These are phyloP conservation scores for Mycosarcoma mackinlayi DNA, from an alignment of 1,284 basidiomycete species.

Conservation along the genomic window DNA sequence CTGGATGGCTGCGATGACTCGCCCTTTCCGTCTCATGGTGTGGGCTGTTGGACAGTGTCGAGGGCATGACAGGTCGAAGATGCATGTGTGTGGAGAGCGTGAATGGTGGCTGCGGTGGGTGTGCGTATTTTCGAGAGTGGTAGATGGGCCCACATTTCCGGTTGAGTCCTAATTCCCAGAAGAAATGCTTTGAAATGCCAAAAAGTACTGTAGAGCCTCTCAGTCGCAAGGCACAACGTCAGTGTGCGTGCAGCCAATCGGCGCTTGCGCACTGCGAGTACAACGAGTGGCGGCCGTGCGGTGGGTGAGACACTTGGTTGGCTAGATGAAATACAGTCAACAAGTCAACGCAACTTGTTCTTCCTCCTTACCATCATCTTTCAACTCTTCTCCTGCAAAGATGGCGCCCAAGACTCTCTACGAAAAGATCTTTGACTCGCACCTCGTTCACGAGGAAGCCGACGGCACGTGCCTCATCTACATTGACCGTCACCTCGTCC, in stretches of 20 bases:
- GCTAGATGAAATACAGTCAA: too few species aligned
- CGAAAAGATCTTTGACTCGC: conserved; percentile 66
- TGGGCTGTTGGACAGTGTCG: too few species aligned
- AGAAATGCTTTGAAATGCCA: conserved; percentile 15
- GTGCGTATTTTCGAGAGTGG: conserved; percentile 39
- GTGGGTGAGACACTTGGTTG: conserved; percentile 1
- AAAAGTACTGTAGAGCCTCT: too few species aligned
- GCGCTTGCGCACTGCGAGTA: too few species aligned
- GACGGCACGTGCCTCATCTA: conserved; percentile 65
- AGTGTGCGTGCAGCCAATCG: neutral
- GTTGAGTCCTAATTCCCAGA: conserved; percentile 31
- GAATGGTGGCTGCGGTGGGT: neutral
- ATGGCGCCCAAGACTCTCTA: conserved; percentile 61
- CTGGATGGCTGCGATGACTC: too few species aligned
- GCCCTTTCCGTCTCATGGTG: too few species aligned
- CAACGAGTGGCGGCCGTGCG: conserved; percentile 2
- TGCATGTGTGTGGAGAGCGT: neutral
- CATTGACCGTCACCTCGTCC: conserved; percentile 67
- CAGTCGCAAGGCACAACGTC: neutral
- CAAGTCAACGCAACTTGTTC: too few species aligned
- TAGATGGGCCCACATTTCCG: conserved; percentile 15
- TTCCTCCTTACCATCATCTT: conserved; percentile 8
- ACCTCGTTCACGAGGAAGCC: conserved; percentile 61
- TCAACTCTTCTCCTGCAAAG: conserved; percentile 8
- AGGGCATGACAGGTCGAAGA: too few species aligned